Evolutionary conservation across 192 early-diverging fungal genomes (phyloP), one percentile per base, ranked within the genome.

Genomic region (Radiomyces spectabilis): DNA sequence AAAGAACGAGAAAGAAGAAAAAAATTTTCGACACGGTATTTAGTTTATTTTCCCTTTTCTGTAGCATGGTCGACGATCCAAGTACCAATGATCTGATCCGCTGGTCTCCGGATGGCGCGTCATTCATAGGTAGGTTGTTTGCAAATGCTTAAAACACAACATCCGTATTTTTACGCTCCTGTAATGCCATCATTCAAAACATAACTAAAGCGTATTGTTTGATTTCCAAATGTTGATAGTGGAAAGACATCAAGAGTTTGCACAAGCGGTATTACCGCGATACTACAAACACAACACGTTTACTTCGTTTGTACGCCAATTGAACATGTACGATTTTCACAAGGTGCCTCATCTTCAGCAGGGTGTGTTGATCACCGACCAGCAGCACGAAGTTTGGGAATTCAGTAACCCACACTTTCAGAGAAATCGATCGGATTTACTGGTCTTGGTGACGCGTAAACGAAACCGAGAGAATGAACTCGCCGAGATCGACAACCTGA

Each of bases 311-410:
- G 92, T 94, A 1, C 83, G 92, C 22, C 93, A 95, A 60, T 75
- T 94, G 9, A 95, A 95, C 63, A 85, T 94, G 87, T 95, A 99
- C 60, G 96, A 91, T 12, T 99, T 99, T 57, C 93, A 94, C 71
- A 98, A 98, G 52, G 82, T 96, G 12, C 93, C 92, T n/a, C 90
- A 95, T 63, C 61, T 94, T 12, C 87, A 92, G 51, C 88, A 93
- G 43, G 95, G 95, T 26, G 88, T 91, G 1, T 74, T 97, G 29
- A 75, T 83, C 4, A 68, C 87, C 4, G 87, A 89, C 16, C 77
- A 74, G 1, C 78, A 79, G 22, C 77, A 87, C 0, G 95, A 98
- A 65, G 75, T 80, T 45, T 93, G 86, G 87, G 93, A 97, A 69
- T 98, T 98, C 67, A 81, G 75, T 47, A 93, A 98, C 59, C 79